Evolutionary conservation across 73 alveolate genomes (phyloP).

Genomic region (Uronychia setigera): DNA sequence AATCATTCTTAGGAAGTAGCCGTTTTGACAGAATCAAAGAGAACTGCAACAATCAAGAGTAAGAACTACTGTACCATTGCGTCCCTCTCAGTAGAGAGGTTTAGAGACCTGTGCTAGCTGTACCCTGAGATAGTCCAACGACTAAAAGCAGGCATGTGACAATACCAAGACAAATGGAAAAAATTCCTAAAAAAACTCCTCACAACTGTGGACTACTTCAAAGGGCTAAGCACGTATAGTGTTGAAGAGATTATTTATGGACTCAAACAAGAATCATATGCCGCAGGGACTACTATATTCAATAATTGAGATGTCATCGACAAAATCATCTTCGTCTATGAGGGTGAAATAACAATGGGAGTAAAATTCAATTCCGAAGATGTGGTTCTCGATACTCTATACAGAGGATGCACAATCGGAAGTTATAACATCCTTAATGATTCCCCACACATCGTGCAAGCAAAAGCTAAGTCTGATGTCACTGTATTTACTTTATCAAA

Average conservation of each 20-base stretch:
- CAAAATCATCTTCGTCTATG: neutral
- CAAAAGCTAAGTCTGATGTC: conserved; percentile 5
- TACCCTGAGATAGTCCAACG: conserved; percentile 43
- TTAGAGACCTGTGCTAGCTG: conserved; percentile 67
- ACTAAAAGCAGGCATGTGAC: neutral
- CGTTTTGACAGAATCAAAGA: conserved; percentile 69
- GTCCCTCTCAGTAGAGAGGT: conserved; percentile 66
- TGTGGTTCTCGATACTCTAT: conserved; percentile 17
- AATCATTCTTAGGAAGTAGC: conserved; percentile 86
- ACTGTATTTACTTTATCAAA: neutral
- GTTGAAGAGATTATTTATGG: conserved; percentile 29
- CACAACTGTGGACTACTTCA: conserved; percentile 11
- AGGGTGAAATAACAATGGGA: conserved; percentile 9
- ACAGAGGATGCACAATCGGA: conserved; percentile 33
- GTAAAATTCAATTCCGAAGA: neutral
- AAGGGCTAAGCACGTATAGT: neutral
- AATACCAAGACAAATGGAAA: conserved; percentile 22
- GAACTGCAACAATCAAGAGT: conserved; percentile 80
- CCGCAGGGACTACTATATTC: neutral
- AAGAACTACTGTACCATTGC: conserved; percentile 79
- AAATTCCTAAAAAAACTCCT: conserved; percentile 9
- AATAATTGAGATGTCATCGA: neutral
- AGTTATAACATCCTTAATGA: neutral
- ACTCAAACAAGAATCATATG: conserved; percentile 15
- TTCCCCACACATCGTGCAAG: neutral